Percentiles rank a stretch among this genome's conserved stretches.
These are phyloP conservation scores for Hypsizygus marmoreus DNA, from an alignment of 768 basidiomycete genomes.

Conservation along the genomic window DNA sequence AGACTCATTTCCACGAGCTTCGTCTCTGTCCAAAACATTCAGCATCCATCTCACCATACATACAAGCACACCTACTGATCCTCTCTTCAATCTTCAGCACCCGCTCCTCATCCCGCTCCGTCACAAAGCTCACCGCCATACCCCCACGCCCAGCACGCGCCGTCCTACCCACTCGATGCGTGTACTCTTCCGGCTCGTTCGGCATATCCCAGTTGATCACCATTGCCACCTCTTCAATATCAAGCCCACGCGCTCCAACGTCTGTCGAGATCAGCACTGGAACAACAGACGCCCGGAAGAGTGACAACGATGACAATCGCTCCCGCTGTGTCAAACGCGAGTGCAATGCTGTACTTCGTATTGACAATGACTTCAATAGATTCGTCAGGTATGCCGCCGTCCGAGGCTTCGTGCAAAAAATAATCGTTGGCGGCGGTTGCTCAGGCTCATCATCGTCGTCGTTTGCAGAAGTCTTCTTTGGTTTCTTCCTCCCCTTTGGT, in stretches of 20 bases:
- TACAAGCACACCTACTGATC: constrained; percentile 61
- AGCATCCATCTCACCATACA: not conserved
- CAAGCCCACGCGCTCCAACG: constrained; percentile 92
- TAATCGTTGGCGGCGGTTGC: constrained; percentile 93
- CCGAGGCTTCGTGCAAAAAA: constrained; percentile 84
- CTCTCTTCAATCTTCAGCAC: constrained; percentile 82
- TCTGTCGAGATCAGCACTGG: constrained; percentile 94
- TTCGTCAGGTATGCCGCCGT: constrained; percentile 89
- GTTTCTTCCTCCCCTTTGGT: constrained; percentile 28
- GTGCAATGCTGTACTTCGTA: constrained; percentile 89
- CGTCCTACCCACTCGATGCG: constrained; percentile 93
- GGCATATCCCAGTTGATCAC: constrained; percentile 99
- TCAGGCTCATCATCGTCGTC: constrained; percentile 55
- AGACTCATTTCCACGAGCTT: constrained; percentile 73
- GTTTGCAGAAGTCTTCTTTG: constrained; percentile 36
- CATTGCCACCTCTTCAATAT: constrained; percentile 95
- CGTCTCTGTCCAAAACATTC: constrained; percentile 49
- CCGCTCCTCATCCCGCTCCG: constrained; percentile 87
- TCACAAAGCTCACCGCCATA: constrained; percentile 91
- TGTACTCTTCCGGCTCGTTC: constrained; percentile 87
- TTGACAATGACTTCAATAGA: constrained; percentile 73
- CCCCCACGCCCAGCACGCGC: constrained; percentile 90
- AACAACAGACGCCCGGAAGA: constrained; percentile 84
- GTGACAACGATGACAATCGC: constrained; percentile 76
- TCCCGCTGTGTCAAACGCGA: constrained; percentile 93